Conservation (phyloP, 2,329 filamentous ascomycete species). For the Ascochyta koolunga region DNA sequence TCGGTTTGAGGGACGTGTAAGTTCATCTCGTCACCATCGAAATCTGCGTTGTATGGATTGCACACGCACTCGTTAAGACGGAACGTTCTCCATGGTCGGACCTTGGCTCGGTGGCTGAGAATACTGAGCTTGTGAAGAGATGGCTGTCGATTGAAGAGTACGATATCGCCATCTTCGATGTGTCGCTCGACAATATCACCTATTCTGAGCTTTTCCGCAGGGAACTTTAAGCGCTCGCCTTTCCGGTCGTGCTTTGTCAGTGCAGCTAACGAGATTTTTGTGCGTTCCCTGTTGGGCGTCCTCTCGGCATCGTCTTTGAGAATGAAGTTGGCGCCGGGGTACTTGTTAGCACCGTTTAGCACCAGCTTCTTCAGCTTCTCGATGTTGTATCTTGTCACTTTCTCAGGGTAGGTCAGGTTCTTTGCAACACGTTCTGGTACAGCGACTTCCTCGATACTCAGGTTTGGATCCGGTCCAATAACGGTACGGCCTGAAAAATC, state of each 20-base stretch:
- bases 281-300: conserved; percentile 51
- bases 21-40: conserved; percentile 99
- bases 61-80: conserved; percentile 98
- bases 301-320: conserved; percentile 64
- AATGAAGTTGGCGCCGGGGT: conserved; percentile 87
- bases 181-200: conserved; percentile 95
- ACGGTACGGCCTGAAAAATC: conserved; percentile 98
- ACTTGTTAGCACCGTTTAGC: conserved; percentile 74
- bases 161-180: conserved; percentile 92
- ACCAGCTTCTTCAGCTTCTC: conserved; percentile 78
- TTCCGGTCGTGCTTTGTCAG: conserved; percentile 39
- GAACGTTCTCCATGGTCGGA: conserved; percentile 94
- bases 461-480: conserved; percentile 94
- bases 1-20: conserved; percentile 97
- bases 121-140: conserved; percentile 99
- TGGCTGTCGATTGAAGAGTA: conserved; percentile 96
- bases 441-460: conserved; percentile 91
- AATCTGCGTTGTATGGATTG: conserved; percentile 97
- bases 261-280: conserved; percentile 74
- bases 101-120: conserved; percentile 91
- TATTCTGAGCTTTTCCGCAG: conserved; percentile 75
- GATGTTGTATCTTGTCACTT: conserved; percentile 83
- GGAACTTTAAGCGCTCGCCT: conserved; percentile 68
- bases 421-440: conserved; percentile 91
- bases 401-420: conserved; percentile 94